Conservation (phyloP, 805 yeast species). For the Komagataella mondaviorum region DNA sequence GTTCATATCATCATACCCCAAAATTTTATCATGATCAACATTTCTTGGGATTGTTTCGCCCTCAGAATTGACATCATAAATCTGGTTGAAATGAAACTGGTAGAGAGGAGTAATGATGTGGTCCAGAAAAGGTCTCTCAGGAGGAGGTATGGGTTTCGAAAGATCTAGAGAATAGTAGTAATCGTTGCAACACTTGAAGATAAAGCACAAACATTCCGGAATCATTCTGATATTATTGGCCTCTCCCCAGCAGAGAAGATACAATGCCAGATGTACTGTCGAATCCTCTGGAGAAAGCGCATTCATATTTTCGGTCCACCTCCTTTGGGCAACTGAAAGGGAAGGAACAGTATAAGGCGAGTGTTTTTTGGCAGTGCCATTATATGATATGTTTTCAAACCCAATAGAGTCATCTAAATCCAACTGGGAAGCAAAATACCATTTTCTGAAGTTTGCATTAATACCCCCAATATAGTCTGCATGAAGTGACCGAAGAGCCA, state of each 20-base stretch:
- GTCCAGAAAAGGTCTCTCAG: conserved; percentile 19
- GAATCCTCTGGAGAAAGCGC: conserved; percentile 39
- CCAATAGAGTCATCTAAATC: conserved; percentile 50
- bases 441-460: conserved; percentile 72
- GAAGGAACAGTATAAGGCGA: conserved; percentile 4
- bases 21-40: conserved; percentile 49
- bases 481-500: conserved; percentile 67
- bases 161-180: conserved; percentile 18
- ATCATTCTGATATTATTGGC: conserved; percentile 48
- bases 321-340: conserved; percentile 35
- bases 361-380: background rate
- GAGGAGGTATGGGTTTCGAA: conserved; percentile 23
- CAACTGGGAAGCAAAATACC: conserved; percentile 84
- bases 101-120: conserved; percentile 36
- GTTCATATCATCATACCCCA: conserved; percentile 45
- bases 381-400: background rate
- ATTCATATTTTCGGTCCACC: conserved; percentile 63
- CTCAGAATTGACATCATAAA: conserved; percentile 31
- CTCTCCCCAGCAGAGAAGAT: conserved; percentile 63
- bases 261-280: conserved; percentile 51
- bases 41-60: conserved; percentile 51
- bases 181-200: conserved; percentile 43
- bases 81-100: conserved; percentile 53
- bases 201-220: conserved; percentile 39
- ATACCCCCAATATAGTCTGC: conserved; percentile 91